phyloP scores from a whole-genome alignment of 495 filamentous ascomycete genomes.

The Penicillium arizonense region DNA sequence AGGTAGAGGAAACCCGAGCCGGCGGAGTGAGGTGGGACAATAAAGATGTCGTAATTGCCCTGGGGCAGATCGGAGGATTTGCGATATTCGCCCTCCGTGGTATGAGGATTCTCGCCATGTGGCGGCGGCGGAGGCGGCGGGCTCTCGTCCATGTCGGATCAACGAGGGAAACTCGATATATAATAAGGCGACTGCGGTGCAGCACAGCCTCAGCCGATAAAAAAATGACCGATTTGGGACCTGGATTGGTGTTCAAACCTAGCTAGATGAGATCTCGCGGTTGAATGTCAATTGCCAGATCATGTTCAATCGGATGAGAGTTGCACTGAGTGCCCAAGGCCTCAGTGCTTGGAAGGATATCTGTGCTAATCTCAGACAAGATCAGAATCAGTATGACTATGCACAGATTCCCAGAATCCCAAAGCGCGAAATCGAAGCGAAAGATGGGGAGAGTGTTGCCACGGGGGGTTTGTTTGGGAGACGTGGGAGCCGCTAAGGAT shows the following conservation, averaged over 20 bases:
- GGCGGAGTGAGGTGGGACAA: slow-evolving; percentile 90
- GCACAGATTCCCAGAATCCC: neutral
- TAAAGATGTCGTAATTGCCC: slow-evolving; percentile 94
- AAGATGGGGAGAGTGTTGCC: slow-evolving; percentile 9
- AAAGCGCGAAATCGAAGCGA: slow-evolving; percentile 1
- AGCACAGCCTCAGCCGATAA: neutral
- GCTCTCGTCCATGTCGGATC: slow-evolving; percentile 33
- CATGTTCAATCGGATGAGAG: slow-evolving; percentile 36
- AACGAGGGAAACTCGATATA: neutral
- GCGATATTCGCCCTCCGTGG: slow-evolving; percentile 45
- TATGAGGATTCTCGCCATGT: slow-evolving; percentile 66
- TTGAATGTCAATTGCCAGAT: slow-evolving; percentile 23
- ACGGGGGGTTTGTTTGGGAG: slow-evolving; percentile 26
- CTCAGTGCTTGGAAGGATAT: slow-evolving; percentile 32
- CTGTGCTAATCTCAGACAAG: neutral
- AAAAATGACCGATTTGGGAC: neutral
- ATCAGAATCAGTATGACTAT: neutral
- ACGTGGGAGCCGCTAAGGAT: slow-evolving; percentile 31
- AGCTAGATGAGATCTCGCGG: slow-evolving; percentile 20
- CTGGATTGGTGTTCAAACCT: slow-evolving; percentile 11
- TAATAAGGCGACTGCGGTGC: neutral
- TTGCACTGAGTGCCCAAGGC: slow-evolving; percentile 40
- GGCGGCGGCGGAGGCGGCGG: slow-evolving; percentile 64
- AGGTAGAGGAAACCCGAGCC: slow-evolving; percentile 92
- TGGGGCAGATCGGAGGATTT: slow-evolving; percentile 63